Evolutionary conservation across 2,329 filamentous ascomycete species (phyloP).

Genomic region (Arthrobotrys musiformis): DNA sequence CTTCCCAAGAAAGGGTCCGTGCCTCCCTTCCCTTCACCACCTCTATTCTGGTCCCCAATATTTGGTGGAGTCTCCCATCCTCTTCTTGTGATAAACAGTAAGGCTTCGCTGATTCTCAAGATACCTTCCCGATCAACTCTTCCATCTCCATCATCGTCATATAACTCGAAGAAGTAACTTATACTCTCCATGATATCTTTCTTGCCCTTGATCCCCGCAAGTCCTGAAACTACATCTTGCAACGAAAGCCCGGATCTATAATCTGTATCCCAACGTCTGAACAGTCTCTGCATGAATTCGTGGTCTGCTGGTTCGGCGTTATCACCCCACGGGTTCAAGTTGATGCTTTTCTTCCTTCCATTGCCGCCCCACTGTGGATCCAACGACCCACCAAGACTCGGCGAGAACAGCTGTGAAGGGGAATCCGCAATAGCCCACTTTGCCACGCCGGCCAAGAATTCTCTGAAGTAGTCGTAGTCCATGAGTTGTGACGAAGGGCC

Average conservation of each 20-base stretch:
- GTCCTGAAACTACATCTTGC: conserved; percentile 89
- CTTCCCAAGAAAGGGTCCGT: conserved; percentile 92
- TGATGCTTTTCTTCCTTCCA: conserved; percentile 47
- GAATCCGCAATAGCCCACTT: conserved; percentile 95
- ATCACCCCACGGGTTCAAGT: conserved; percentile 68
- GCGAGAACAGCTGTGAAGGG: conserved; percentile 66
- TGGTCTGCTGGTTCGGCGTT: conserved; percentile 83
- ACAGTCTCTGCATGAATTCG: conserved; percentile 90
- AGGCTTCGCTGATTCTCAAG: conserved; percentile 88
- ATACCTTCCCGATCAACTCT: conserved; percentile 96
- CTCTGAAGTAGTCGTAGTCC: conserved; percentile 96
- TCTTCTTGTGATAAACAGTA: conserved; percentile 89
- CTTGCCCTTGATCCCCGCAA: conserved; percentile 90
- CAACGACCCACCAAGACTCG: conserved; percentile 62
- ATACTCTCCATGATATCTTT: conserved; percentile 98
- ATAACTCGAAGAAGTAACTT: conserved; percentile 96
- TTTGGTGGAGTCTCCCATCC: conserved; percentile 78
- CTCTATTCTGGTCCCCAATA: conserved; percentile 60
- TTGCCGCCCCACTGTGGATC: conserved; percentile 60
- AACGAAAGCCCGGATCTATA: conserved; percentile 80
- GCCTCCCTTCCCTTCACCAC: conserved; percentile 65
- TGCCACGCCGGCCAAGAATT: conserved; percentile 88
- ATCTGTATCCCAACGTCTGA: conserved; percentile 86
- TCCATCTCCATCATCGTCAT: conserved; percentile 91
- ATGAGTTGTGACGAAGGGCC: conserved; percentile 91